Percentiles rank a stretch among this genome's conserved stretches.
Conservation (phyloP, 768 basidiomycete genomes). For the Boletus speciosus region DNA sequence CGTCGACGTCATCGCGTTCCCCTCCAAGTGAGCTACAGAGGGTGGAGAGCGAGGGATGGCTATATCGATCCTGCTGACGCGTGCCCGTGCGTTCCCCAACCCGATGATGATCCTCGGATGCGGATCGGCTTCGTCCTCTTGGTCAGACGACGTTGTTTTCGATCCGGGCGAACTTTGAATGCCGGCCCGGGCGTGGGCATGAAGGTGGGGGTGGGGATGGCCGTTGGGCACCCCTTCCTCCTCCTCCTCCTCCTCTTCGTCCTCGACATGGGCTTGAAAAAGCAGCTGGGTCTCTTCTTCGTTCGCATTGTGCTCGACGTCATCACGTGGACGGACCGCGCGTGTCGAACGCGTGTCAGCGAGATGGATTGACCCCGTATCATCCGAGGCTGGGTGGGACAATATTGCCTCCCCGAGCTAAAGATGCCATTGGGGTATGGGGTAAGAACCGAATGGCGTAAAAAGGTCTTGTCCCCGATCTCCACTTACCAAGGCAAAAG, state of each 20-base stretch:
- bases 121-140: constrained; percentile 13
- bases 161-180: neutral
- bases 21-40: constrained; percentile 14
- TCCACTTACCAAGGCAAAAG: constrained; percentile 74
- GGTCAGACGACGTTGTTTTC: neutral
- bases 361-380: constrained; percentile 37
- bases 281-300: constrained; percentile 28
- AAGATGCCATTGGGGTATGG: constrained; percentile 14
- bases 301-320: constrained; percentile 14
- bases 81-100: constrained; percentile 43
- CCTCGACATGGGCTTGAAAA: constrained; percentile 20
- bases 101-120: constrained; percentile 33
- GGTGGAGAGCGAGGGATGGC: constrained; percentile 10
- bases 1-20: constrained; percentile 17
- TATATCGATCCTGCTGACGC: constrained; percentile 47
- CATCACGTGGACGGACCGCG: constrained; percentile 4
- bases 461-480: neutral
- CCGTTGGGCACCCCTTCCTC: constrained; percentile 4
- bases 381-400: constrained; percentile 47
- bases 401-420: constrained; percentile 86
- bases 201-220: neutral
- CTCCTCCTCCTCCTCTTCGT: constrained; percentile 21
- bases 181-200: neutral
- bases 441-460: constrained; percentile 8
- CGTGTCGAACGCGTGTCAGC: constrained; percentile 33